Evolutionary conservation across 306 rosid genomes (phyloP).

Genomic region (Trifolium repens): DNA sequence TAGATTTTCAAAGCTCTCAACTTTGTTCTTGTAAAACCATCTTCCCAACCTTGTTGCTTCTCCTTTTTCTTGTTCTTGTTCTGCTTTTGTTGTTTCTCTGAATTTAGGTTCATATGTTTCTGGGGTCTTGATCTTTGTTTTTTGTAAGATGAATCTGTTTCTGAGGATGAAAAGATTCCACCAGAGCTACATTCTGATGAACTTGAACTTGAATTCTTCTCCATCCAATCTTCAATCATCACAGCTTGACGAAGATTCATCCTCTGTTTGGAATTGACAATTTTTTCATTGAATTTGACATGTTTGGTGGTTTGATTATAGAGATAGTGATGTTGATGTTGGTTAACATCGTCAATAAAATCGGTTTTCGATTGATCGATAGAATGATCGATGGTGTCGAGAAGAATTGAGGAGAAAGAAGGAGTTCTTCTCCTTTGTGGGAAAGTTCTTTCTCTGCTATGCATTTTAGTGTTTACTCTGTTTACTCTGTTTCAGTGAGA

Average conservation of each 20-base stretch:
- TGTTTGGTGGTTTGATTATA: not conserved
- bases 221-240: slow-evolving; percentile 68
- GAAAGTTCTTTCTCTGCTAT: slow-evolving; percentile 33
- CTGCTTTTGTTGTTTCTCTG: slow-evolving; percentile 19
- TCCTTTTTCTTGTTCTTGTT: slow-evolving; percentile 44
- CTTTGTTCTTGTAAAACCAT: slow-evolving; percentile 61
- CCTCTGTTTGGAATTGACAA: slow-evolving; percentile 34
- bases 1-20: slow-evolving; percentile 62
- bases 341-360: slow-evolving; percentile 38
- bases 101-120: not conserved
- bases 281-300: slow-evolving; percentile 6
- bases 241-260: slow-evolving; percentile 37
- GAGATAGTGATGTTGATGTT: slow-evolving; percentile 36
- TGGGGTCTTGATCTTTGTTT: slow-evolving; percentile 34
- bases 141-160: slow-evolving; percentile 54
- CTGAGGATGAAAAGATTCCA: slow-evolving; percentile 63
- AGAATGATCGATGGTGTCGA: slow-evolving; percentile 64
- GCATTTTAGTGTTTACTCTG: slow-evolving; percentile 30
- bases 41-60: slow-evolving; percentile 25
- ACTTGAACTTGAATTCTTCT: slow-evolving; percentile 55
- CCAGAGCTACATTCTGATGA: slow-evolving; percentile 63
- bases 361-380: slow-evolving; percentile 64
- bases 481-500: not conserved
- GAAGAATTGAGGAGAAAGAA: slow-evolving; percentile 73
- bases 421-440: slow-evolving; percentile 74